Percentiles rank a stretch among this genome's conserved stretches.
phyloP scores from a whole-genome alignment of 225 moss, liverwort and hornwort genomes.

The Sphagnum tenellum region DNA sequence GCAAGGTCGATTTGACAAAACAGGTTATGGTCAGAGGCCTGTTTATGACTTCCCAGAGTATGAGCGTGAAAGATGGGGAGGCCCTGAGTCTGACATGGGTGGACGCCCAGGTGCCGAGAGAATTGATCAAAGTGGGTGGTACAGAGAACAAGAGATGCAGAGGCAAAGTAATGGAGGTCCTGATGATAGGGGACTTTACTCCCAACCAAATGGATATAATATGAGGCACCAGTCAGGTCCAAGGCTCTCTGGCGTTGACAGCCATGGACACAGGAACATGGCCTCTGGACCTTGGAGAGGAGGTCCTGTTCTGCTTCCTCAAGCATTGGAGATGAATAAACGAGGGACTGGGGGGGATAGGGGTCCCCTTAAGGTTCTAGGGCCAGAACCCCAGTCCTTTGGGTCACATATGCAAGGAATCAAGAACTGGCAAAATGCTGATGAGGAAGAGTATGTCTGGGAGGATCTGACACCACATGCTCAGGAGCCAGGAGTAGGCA shows the following conservation, averaged over 20 bases:
- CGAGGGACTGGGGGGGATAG: conserved; percentile 35
- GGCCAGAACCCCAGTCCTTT: no score
- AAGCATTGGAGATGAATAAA: conserved; percentile 28
- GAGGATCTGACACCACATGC: conserved; percentile 76
- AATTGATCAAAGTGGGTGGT: conserved; percentile 32
- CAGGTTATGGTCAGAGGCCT: conserved; percentile 34
- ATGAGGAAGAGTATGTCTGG: conserved; percentile 93
- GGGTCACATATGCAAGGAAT: no score
- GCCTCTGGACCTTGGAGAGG: conserved; percentile 46
- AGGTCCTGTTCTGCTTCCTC: conserved; percentile 32
- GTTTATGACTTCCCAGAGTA: conserved; percentile 42
- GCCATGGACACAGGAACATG: conserved; percentile 55
- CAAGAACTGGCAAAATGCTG: conserved; percentile 71
- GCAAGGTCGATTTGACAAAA: conserved; percentile 57
- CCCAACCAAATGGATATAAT: conserved; percentile 66
- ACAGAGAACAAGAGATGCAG: conserved; percentile 48
- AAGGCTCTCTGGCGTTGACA: conserved; percentile 48
- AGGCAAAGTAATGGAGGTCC: conserved; percentile 27
- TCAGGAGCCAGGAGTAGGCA: conserved; percentile 32
- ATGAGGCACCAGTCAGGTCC: conserved; percentile 42
- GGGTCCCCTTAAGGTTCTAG: neutral
- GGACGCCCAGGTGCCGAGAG: conserved; percentile 37
- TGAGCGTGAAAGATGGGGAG: conserved; percentile 42
- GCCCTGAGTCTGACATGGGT: conserved; percentile 26
- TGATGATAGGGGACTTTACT: conserved; percentile 31